Base-by-base conservation (phyloP, 345 rosid genomes). In the Arabis hirsuta region DNA sequence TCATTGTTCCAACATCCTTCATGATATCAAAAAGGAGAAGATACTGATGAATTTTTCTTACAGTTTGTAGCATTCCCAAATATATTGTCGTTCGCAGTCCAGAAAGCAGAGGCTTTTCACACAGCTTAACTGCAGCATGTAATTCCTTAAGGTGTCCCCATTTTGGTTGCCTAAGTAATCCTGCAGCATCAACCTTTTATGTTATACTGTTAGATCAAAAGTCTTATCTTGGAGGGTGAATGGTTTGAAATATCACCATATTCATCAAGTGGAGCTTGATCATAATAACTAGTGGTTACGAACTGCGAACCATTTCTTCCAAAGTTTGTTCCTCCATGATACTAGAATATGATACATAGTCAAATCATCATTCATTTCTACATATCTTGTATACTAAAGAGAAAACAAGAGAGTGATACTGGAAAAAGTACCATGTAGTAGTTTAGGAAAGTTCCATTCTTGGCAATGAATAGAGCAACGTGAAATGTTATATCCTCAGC, bases 271-370 rank as follows among this genome's bases (percentile, higher is more conserved):
- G 98, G 94, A 68, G 98, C 96, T 77, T 83, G 81, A 80, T 89
- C 92, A 39, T 89, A 89, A 58, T 92, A 92, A 70, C 86, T 77
- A 6, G 94, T 73, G 12, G 72, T 66, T n/a, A 85, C 74, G 44
- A 79, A 92, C 55, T 83, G 83, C 20, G 95, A 76, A 7, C 82
- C 85, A 50, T 77, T 74, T 74, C 96, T 83, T 59, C 92, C 96
- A 44, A 86, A 90, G 79, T 88, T 92, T 6, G 96, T 90, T 78
- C 96, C 98, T 31, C 96, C 98, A 62, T 92, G 92, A 76, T 88
- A 92, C 98, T 92, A 65, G 57, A 29, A 69, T 26, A 60, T 36
- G 69, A 75, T 38, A 29, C 0, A 12, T 19, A 36, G 12, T 62
- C 14, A 68, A 45, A 52, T 20, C 44, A 67, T 14, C 48, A 52